Evolutionary conservation across 1,139 yeast genomes (phyloP), one percentile per base, ranked within the genome.

Genomic region (Saccharomyces hybrid): DNA sequence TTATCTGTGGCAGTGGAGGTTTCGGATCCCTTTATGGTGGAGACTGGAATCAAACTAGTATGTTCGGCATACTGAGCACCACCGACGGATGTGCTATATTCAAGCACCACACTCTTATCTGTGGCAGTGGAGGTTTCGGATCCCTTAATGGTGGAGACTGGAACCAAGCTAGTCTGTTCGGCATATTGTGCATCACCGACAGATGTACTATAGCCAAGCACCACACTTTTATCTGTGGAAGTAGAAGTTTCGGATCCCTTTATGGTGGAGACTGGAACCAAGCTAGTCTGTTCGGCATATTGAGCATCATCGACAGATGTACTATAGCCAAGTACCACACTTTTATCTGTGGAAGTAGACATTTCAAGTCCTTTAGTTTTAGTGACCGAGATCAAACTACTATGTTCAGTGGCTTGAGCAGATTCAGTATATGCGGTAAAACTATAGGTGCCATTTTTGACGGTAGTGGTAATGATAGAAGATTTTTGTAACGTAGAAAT

Each of bases 281-380:
- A 58, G 8, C 58, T 54, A n/a, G 59, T 59, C 19, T 53, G 49
- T 46, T 55, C 55, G 14, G 61, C 56, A 11, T 53, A 51, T 11
- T 55, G 27, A 4, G 57, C 59, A 9, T 57, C 49, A 8, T 52
- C 53, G 8, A 60, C 57, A 7, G 49, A 47, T 9, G 58, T 48
- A 2, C 26, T 28, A 4, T 27, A 28, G 27, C 38, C 38, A 27
- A 9, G 32, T 3, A 21, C 21, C 4, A 21, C 21, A 21, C 21
- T 21, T 21, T 21, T 21, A 21, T 21, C 21, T 21, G 21, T 21
- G 21, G 21, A 21, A 21, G 21, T 16, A 38, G 16, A 38, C 2
- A 38, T 9, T 4, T 16, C 5, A 14, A 24, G 19, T 9, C 24
- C n/a, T 16, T 6, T 26, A 12, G 29, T 11, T 16, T 57, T 57